Conservation (phyloP, 441 rosid species). For the Caryocar brasiliense region DNA sequence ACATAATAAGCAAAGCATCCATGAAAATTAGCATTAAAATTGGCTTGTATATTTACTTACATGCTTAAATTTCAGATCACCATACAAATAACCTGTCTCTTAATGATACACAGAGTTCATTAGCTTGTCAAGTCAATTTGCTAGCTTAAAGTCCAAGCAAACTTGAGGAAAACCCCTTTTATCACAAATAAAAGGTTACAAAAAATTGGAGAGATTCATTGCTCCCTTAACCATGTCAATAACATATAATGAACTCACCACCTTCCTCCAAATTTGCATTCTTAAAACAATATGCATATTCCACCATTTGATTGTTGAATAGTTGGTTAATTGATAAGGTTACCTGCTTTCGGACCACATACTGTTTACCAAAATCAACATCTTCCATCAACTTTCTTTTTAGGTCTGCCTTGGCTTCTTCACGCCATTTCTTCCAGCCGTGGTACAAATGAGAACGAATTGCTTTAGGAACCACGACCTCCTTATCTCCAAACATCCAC, state of each 20-base stretch:
- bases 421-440: constrained; percentile 95
- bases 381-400: constrained; percentile 62
- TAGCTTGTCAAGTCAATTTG: not conserved
- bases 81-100: no score
- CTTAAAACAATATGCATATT: not conserved
- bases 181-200: not conserved
- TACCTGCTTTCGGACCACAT: constrained; percentile 72
- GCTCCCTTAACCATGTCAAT: not conserved
- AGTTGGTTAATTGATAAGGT: constrained; percentile 10
- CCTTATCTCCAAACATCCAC: constrained; percentile 91
- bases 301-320: not conserved
- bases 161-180: not conserved
- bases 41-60: no score
- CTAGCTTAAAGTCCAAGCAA: not conserved
- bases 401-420: constrained; percentile 73
- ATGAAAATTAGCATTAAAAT: no score
- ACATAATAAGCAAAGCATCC: no score
- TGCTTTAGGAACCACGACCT: constrained; percentile 82
- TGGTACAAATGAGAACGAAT: constrained; percentile 59
- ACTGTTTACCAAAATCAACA: constrained; percentile 71
- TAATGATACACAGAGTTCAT: no score
- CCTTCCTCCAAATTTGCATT: constrained; percentile 5
- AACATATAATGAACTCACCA: not conserved
- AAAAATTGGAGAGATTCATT: not conserved
- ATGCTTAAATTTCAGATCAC: no score